These are phyloP conservation scores for Serendipita vermifera DNA, from an alignment of 768 basidiomycete species.

Conservation along the genomic window DNA sequence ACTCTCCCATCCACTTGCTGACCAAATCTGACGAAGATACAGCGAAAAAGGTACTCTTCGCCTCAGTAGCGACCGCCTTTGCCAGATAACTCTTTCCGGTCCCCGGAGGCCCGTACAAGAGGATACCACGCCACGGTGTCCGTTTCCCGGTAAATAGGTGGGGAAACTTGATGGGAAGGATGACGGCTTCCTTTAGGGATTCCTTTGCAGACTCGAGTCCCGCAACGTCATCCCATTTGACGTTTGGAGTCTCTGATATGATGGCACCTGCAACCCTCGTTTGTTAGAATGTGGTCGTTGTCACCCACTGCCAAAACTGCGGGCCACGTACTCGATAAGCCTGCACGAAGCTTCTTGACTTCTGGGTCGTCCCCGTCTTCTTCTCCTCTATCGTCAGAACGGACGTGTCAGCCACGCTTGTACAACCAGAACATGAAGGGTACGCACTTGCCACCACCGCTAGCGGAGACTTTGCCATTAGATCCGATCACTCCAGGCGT, in stretches of 20 bases:
- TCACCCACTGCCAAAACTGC: background rate
- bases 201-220: conserved; percentile 93
- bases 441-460: conserved; percentile 26
- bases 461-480: conserved; percentile 19
- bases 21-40: conserved; percentile 92
- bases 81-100: conserved; percentile 96
- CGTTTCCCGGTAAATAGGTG: conserved; percentile 97
- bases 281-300: conserved; percentile 1
- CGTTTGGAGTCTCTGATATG: conserved; percentile 84
- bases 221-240: conserved; percentile 97
- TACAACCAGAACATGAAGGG: background rate
- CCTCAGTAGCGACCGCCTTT: conserved; percentile 97
- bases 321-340: conserved; percentile 41
- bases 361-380: conserved; percentile 83
- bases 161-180: conserved; percentile 98
- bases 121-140: conserved; percentile 91
- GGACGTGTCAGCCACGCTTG: conserved; percentile 1
- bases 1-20: conserved; percentile 99
- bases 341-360: conserved; percentile 90
- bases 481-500: conserved; percentile 19
- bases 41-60: conserved; percentile 97
- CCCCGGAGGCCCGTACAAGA: conserved; percentile 94
- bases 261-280: conserved; percentile 50
- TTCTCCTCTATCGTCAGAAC: conserved; percentile 15
- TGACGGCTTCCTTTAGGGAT: conserved; percentile 93